Evolutionary conservation across 805 yeast genomes (phyloP), one percentile per base, ranked within the genome.

Genomic region (Sugiyamaella chiloensis): DNA sequence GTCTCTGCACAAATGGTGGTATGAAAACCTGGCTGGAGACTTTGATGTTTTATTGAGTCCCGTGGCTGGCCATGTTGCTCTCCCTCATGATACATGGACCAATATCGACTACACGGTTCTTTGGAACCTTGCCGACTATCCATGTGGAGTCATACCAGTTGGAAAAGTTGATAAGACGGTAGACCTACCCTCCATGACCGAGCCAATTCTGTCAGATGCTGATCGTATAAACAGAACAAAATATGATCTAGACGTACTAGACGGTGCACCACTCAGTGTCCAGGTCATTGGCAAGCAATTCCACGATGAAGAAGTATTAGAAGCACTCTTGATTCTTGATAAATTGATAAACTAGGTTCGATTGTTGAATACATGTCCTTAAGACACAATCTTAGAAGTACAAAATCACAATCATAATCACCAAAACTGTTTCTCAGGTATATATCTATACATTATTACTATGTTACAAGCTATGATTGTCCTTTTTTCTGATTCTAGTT

Each of bases 401-500:
- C n/a, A n/a, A n/a, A n/a, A n/a, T n/a, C n/a, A n/a, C n/a, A n/a
- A n/a, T n/a, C n/a, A n/a, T n/a, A n/a, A n/a, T n/a, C n/a, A n/a
- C n/a, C n/a, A n/a, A n/a, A n/a, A n/a, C n/a, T n/a, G n/a, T n/a
- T n/a, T n/a, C n/a, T n/a, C n/a, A n/a, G n/a, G n/a, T n/a, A n/a
- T n/a, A 7, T 27, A 9, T 9, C 19, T 14, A 24, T 40, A 27
- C 24, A 27, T 19, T 19, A 5, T 21, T 16, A 3, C 20, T 24
- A 40, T 16, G 26, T 3, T 17, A 20, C 16, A 40, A 16, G 29
- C 11, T 26, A 42, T 32, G 17, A 17, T 37, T 26, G 29, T 29
- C 21, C 8, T 21, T 11, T 14, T 21, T 32, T 26, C 11, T 26
- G 7, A 8, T 26, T 26, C 65, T 82, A 91, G 80, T 90, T 90